phyloP scores from a whole-genome alignment of 2,329 filamentous ascomycete species.

The Fusarium continuum region DNA sequence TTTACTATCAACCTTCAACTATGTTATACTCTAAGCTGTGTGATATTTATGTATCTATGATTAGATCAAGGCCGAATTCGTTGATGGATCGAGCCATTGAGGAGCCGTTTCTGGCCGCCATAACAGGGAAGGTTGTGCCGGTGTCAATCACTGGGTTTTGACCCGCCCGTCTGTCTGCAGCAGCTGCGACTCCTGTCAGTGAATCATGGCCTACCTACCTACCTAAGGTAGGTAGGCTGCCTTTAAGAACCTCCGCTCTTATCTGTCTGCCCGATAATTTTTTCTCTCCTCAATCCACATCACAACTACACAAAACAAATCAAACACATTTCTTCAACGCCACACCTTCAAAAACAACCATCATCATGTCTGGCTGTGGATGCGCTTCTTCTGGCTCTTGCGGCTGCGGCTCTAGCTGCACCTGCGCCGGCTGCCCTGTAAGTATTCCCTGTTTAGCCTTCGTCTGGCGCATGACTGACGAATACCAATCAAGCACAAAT shows the following conservation, averaged over 20 bases:
- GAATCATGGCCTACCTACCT: constrained; percentile 3
- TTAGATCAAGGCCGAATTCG: no score
- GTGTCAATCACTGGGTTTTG: constrained; percentile 20
- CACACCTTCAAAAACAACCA: constrained; percentile 11
- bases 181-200: background rate
- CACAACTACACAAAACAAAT: constrained; percentile 6
- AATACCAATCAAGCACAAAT: constrained; percentile 45
- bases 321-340: constrained; percentile 12
- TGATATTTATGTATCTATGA: no score
- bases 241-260: constrained; percentile 31
- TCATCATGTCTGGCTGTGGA: constrained; percentile 56
- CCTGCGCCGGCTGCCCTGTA: constrained; percentile 56
- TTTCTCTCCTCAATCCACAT: constrained; percentile 10
- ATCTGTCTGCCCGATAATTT: constrained; percentile 11
- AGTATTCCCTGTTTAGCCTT: constrained; percentile 35
- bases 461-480: constrained; percentile 29
- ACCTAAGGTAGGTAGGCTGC: background rate
- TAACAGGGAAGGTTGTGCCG: constrained; percentile 1
- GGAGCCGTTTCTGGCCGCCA: background rate
- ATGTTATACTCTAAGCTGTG: no score
- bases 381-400: constrained; percentile 54
- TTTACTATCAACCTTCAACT: no score
- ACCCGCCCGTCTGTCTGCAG: constrained; percentile 9
- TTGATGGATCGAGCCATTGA: constrained; percentile 13
- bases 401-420: constrained; percentile 54